phyloP scores from a whole-genome alignment of 2,329 filamentous ascomycete genomes.

The Penicillium sp. region DNA sequence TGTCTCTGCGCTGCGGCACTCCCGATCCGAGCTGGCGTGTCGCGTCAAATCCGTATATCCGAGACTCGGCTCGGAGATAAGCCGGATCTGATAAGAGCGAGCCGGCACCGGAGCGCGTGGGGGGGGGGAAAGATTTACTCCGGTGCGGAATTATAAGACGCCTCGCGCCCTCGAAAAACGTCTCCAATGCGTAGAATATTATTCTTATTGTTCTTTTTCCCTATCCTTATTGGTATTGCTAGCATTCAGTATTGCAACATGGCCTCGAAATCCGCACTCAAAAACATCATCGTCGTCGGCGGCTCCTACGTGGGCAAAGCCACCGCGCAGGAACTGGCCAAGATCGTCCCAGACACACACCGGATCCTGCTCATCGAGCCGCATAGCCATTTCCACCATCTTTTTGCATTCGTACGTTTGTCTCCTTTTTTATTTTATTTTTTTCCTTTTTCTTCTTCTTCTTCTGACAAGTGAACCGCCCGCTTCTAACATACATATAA shows the following conservation, averaged over 20 bases:
- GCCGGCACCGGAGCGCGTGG: background rate
- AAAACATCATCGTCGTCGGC: conserved; percentile 43
- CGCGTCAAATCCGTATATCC: background rate
- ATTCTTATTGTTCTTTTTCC: background rate
- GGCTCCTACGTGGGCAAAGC: conserved; percentile 44
- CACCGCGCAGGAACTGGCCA: conserved; percentile 41
- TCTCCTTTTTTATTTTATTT: no score
- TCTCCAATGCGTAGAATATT: background rate
- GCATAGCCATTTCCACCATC: conserved; percentile 43
- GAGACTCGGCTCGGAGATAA: conserved; percentile 12
- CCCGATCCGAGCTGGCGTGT: background rate
- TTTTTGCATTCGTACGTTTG: conserved; percentile 39
- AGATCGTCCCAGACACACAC: conserved; percentile 39
- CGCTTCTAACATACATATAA: background rate
- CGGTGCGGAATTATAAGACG: conserved; percentile 12
- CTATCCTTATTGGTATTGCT: background rate
- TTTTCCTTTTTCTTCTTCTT: no score
- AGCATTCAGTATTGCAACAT: conserved; percentile 23
- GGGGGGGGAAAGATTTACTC: conserved; percentile 13
- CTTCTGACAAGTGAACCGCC: background rate
- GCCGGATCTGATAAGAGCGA: conserved; percentile 10
- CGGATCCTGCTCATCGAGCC: conserved; percentile 40
- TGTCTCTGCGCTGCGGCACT: background rate
- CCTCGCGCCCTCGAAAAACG: background rate
- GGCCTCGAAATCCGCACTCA: conserved; percentile 28